Conservation (phyloP, 2,329 filamentous ascomycete species). For the Botrytis galanthina region DNA sequence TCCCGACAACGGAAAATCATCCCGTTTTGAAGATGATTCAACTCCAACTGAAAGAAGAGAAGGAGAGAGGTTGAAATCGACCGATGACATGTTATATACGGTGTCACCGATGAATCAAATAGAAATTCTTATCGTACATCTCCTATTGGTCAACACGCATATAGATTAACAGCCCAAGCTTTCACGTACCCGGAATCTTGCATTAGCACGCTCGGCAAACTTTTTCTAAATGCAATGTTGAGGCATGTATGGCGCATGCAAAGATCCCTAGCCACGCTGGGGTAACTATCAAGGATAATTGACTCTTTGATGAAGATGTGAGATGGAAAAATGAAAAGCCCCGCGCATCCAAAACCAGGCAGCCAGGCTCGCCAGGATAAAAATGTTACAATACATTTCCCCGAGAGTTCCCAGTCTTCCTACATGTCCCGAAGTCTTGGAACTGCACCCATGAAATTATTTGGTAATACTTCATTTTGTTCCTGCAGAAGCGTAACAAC, state of each 20-base stretch:
- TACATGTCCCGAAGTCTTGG: constrained; percentile 15
- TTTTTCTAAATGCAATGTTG: background rate
- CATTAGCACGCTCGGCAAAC: constrained; percentile 2
- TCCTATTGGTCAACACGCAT: constrained; percentile 10
- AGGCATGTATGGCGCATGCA: constrained; percentile 16
- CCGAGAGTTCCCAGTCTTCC: background rate
- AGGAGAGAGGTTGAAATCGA: background rate
- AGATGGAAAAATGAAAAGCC: background rate
- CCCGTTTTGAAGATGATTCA: background rate
- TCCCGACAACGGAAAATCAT: background rate
- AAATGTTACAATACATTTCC: background rate
- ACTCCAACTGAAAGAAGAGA: background rate
- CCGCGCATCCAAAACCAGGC: background rate
- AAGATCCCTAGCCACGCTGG: background rate
- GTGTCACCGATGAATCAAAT: constrained; percentile 21
- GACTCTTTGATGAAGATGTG: background rate
- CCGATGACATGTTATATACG: background rate
- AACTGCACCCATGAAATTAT: constrained; percentile 19
- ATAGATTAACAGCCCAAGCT: constrained; percentile 11
- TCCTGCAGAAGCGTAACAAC: constrained; percentile 11
- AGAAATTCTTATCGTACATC: constrained; percentile 21
- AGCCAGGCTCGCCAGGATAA: background rate
- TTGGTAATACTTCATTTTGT: constrained; percentile 16
- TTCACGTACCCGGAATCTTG: constrained; percentile 2
- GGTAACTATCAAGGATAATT: background rate